These are phyloP conservation scores for Alisma plantagoaquatica DNA, from an alignment of 106 monocot genomes.

Conservation along the genomic window DNA sequence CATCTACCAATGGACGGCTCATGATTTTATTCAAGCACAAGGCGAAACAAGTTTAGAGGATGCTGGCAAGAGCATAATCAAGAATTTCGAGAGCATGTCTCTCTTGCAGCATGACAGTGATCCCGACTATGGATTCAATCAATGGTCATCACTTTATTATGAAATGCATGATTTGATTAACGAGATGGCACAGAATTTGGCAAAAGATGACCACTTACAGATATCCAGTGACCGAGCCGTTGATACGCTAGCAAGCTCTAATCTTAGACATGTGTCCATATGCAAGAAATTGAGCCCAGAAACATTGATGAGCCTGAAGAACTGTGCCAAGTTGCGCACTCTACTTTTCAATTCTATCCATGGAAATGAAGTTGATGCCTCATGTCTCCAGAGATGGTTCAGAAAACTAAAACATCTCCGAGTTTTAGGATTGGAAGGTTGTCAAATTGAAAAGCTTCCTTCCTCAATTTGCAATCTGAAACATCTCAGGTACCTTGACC, in stretches of 20 bases:
- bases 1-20: constrained; percentile 18
- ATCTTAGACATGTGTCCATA: background rate
- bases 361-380: too few species aligned
- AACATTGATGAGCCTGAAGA: background rate
- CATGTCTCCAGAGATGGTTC: background rate
- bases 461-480: too few species aligned
- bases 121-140: background rate
- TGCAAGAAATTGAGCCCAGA: too few species aligned
- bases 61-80: constrained; percentile 9
- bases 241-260: background rate
- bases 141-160: too few species aligned
- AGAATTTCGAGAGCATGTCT: constrained; percentile 9
- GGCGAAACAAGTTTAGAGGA: constrained; percentile 2
- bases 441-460: too few species aligned
- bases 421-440: background rate
- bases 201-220: constrained; percentile 12
- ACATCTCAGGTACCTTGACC: too few species aligned
- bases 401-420: background rate
- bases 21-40: constrained; percentile 7
- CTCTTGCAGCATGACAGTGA: constrained; percentile 7
- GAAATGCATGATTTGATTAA: constrained; percentile 33
- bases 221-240: background rate
- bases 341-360: background rate
- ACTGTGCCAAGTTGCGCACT: background rate
- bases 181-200: constrained; percentile 15